Base-by-base conservation (phyloP, 495 filamentous ascomycete species). In the Trypethelium eluteriae region DNA sequence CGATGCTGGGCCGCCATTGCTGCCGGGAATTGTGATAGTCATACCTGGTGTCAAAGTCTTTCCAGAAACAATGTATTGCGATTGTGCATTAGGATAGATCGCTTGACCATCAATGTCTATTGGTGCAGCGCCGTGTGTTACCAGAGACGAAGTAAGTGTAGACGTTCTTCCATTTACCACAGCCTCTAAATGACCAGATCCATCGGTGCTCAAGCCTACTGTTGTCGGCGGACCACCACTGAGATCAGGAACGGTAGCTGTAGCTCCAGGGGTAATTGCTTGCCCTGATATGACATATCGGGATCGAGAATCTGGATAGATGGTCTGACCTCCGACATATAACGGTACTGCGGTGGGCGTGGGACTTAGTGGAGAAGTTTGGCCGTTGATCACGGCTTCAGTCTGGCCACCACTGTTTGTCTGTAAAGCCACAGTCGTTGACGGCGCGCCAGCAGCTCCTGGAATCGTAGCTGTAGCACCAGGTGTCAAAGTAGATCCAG, bases 211-310 rank as follows among this genome's bases (percentile, higher is more conserved):
- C 18, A 53, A 25, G 18, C 12, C 49, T 5, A 53, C 49, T 16
- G 49, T 53, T n/a, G 18, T 16, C 5, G 49, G 12, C 18, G 11
- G 49, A 53, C 10, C 49, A 18, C 49, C 49, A 53, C 18, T 53
- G n/a, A 5, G 5, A 25, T n/a, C 49, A 5, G 49, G 49, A 18
- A 67, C 11, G 6, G 62, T 67, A 38, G 61, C 63, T 3, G 61
- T 61, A 25, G 39, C n/a, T 2, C 66, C 66, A 5, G 62, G 61
- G 2, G 18, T 32, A n/a, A 67, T 11, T 2, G 65, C 63, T 38
- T 67, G 38, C 16, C 59, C 39, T 16, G 57, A 35, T 7, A 67
- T 59, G 3, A 67, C 65, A 39, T 47, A 67, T 11, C 18, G 49
- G 5, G 49, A 53, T 53, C 2, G 49, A 53, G 49, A 14, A 53